Evolutionary conservation across 2,329 filamentous ascomycete species (phyloP), one percentile per base, ranked within the genome.

Genomic region (Xylariaceae sp.): DNA sequence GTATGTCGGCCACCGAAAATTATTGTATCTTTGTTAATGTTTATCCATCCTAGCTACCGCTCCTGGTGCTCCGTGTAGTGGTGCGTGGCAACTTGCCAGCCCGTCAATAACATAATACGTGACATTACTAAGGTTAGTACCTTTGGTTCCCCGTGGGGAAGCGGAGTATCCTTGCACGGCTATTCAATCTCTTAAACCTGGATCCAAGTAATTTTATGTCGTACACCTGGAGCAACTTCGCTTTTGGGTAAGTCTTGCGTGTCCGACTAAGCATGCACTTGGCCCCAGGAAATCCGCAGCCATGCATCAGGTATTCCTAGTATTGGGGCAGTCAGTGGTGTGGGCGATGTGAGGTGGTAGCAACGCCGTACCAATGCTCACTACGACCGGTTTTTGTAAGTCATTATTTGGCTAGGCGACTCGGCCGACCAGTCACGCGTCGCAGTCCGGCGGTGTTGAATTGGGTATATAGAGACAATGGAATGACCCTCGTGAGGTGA

Each of bases 211-310:
- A 29, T 21, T 44, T 29, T 26, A 15, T 16, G 39, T 37, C 40
- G 16, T 29, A 32, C 35, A 15, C 35, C 13, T 33, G 54, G 49
- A 46, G 50, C 50, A 50, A 43, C 29, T 41, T 57, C 54, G 54
- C 36, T 57, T 53, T 57, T 46, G 35, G 54, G 54, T 41, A 50
- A 42, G 23, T n/a, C 7, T 46, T 42, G 7, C 50, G 29, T n/a
- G n/a, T 2, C 26, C 18, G 23, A 3, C 11, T 20, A n/a, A n/a
- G n/a, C n/a, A n/a, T n/a, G 11, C 4, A 13, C 49, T 44, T 29
- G 33, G 33, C 24, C 15, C 30, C 10, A 32, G 43, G 26, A 36
- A 44, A 23, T 3, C 27, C 40, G 36, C 6, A 52, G n/a, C n/a
- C n/a, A n/a, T n/a, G n/a, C n/a, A n/a, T n/a, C n/a, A n/a, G n/a